phyloP scores from a whole-genome alignment of 805 yeast species.

The baker's yeast (Saccharomyces cerevisiae) region DNA sequence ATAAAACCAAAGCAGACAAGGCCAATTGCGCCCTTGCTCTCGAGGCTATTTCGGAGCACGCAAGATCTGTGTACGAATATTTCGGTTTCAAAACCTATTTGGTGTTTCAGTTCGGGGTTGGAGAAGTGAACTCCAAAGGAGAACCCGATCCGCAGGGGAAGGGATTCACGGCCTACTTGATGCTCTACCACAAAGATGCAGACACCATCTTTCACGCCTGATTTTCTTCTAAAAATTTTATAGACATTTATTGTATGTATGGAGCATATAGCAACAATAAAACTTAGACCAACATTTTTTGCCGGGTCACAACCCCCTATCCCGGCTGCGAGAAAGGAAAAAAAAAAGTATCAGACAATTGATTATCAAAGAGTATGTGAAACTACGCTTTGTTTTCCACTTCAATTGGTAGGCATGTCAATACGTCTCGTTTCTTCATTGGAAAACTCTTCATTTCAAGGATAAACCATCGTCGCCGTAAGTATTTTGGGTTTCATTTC shows the following conservation, averaged over 20 bases:
- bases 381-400: not conserved
- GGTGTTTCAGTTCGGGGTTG: constrained; percentile 26
- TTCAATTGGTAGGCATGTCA: not conserved
- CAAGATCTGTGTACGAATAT: constrained; percentile 29
- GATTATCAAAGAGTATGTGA: not conserved
- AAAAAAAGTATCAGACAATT: not conserved
- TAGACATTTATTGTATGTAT: not conserved
- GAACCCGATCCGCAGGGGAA: constrained; percentile 23
- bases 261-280: not conserved
- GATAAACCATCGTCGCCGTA: not conserved
- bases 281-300: not conserved
- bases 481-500: not conserved
- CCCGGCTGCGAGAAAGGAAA: not conserved
- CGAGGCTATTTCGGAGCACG: constrained; percentile 29
- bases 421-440: not conserved
- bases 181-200: constrained; percentile 28
- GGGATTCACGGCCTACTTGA: constrained; percentile 27
- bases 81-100: constrained; percentile 28
- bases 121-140: constrained; percentile 27
- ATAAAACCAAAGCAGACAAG: constrained; percentile 24
- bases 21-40: constrained; percentile 27
- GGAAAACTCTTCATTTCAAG: not conserved
- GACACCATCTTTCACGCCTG: constrained; percentile 5
- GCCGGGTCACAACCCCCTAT: not conserved
- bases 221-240: not conserved